Evolutionary conservation across 306 rosid genomes (phyloP).

Genomic region (Malus orientalis): DNA sequence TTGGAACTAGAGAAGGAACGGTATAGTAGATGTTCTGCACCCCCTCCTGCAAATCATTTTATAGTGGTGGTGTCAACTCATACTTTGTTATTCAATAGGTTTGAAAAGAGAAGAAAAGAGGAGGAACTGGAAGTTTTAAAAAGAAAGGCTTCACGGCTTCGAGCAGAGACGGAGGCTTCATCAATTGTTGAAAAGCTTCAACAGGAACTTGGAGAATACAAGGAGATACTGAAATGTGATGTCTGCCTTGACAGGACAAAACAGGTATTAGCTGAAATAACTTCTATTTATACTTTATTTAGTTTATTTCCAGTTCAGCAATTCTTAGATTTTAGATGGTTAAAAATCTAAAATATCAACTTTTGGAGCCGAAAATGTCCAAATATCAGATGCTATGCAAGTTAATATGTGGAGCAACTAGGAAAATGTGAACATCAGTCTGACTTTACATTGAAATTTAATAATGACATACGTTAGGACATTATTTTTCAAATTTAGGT

Average conservation of each 20-base stretch:
- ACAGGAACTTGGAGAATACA: conserved; percentile 77
- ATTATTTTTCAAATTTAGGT: background rate
- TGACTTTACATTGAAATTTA: background rate
- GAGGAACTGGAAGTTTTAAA: conserved; percentile 66
- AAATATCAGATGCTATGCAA: background rate
- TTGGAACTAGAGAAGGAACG: conserved; percentile 78
- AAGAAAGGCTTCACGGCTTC: conserved; percentile 55
- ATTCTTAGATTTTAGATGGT: background rate
- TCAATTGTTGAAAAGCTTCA: conserved; percentile 69
- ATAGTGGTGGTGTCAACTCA: background rate
- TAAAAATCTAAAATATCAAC: background rate
- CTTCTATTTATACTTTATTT: background rate
- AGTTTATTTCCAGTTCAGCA: background rate
- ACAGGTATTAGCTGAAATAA: conserved; percentile 45
- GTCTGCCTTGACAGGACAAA: conserved; percentile 79
- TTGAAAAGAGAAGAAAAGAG: conserved; percentile 60
- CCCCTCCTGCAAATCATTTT: background rate
- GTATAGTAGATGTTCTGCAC: conserved; percentile 23
- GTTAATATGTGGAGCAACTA: background rate
- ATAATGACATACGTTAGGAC: background rate
- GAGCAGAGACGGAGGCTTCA: conserved; percentile 59
- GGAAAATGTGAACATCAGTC: background rate
- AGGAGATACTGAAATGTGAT: conserved; percentile 78
- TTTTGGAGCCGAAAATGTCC: background rate
- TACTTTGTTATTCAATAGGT: conserved; percentile 36